Evolutionary conservation across 2,329 filamentous ascomycete species (phyloP).

Genomic region (Domatiomyces catenatus): DNA sequence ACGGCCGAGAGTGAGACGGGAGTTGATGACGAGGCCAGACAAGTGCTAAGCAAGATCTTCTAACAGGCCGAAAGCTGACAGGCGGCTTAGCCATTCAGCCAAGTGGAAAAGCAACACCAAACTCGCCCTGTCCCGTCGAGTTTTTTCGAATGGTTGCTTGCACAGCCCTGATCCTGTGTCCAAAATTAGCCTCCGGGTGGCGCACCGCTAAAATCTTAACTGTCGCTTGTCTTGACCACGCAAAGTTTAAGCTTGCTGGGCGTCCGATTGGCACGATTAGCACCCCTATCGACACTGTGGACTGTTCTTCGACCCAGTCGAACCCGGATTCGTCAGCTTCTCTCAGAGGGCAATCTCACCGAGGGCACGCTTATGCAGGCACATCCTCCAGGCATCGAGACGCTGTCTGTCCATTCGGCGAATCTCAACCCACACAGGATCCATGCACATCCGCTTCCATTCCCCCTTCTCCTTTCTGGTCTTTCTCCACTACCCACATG

Average conservation of each 20-base stretch:
- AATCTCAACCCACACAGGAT: background rate
- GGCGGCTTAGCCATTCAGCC: background rate
- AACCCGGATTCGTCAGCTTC: background rate
- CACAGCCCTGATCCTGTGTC: background rate
- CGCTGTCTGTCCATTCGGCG: background rate
- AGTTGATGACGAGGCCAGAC: slow-evolving; percentile 27
- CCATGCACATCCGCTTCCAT: background rate
- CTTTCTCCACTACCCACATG: background rate
- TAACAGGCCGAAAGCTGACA: slow-evolving; percentile 8
- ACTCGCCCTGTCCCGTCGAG: too few relatives aligned
- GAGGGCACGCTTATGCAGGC: background rate
- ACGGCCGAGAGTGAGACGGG: slow-evolving; percentile 18
- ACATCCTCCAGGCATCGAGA: background rate
- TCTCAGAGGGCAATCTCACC: background rate
- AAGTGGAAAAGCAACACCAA: background rate
- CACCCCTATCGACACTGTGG: background rate
- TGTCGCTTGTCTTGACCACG: background rate
- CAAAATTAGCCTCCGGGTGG: background rate
- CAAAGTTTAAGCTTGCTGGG: background rate
- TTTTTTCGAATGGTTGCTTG: background rate
- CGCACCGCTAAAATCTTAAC: background rate
- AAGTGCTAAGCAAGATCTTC: slow-evolving; percentile 33
- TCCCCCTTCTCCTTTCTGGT: background rate
- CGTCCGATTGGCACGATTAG: too few relatives aligned
- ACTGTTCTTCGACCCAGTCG: background rate